phyloP scores from a whole-genome alignment of 2,329 filamentous ascomycete species.

The Lasiodiplodia sp. region DNA sequence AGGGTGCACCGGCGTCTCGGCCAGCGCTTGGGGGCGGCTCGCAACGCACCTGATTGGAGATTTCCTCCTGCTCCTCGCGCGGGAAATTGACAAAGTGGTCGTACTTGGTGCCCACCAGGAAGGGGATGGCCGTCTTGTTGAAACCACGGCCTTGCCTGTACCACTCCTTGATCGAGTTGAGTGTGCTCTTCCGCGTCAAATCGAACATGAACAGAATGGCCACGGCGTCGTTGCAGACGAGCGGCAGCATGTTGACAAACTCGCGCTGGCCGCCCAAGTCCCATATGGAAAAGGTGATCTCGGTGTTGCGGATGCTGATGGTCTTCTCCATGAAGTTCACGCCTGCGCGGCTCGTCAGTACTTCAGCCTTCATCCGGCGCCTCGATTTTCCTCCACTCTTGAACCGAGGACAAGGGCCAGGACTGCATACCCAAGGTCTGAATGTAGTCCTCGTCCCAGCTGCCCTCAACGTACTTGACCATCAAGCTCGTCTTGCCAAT shows the following conservation, averaged over 20 bases:
- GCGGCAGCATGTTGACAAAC: slow-evolving; percentile 98
- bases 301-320: slow-evolving; percentile 97
- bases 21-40: slow-evolving; percentile 2
- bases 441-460: slow-evolving; percentile 99
- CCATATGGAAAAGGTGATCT: slow-evolving; percentile 99
- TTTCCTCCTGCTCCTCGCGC: slow-evolving; percentile 96
- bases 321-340: slow-evolving; percentile 99
- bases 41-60: slow-evolving; percentile 83
- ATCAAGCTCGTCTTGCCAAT: slow-evolving; percentile 99
- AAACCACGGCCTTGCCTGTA: slow-evolving; percentile 97
- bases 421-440: slow-evolving; percentile 78
- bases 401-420: neutral
- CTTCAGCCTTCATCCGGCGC: neutral
- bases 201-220: slow-evolving; percentile 99
- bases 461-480: slow-evolving; percentile 99
- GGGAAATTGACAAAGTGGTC: slow-evolving; percentile 99
- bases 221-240: slow-evolving; percentile 99
- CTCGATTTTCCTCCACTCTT: slow-evolving; percentile 15
- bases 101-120: slow-evolving; percentile 96
- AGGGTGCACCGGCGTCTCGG: neutral
- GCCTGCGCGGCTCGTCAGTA: slow-evolving; percentile 57
- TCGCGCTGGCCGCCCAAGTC: slow-evolving; percentile 97
- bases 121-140: slow-evolving; percentile 99
- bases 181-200: slow-evolving; percentile 93
- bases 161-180: slow-evolving; percentile 99